These are phyloP conservation scores for Moricandia arvensis DNA, from an alignment of 345 rosid species.

Conservation along the genomic window DNA sequence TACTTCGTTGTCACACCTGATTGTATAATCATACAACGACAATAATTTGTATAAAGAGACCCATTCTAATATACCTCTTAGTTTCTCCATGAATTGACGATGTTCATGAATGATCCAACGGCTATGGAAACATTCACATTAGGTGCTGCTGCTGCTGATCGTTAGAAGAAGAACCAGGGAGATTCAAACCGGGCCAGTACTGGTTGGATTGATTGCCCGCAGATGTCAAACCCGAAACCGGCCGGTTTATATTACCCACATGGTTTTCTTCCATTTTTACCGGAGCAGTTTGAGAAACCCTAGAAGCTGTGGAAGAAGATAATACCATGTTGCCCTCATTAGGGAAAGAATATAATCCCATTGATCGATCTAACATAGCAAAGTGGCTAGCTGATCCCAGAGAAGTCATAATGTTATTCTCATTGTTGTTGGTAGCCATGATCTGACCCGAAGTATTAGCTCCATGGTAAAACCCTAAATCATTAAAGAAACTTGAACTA, in stretches of 20 bases:
- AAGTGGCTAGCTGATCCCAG: constrained; percentile 31
- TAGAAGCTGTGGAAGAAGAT: constrained; percentile 25
- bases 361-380: constrained; percentile 29
- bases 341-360: constrained; percentile 32
- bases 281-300: constrained; percentile 30
- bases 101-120: constrained; percentile 1
- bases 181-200: constrained; percentile 30
- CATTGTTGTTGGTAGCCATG: constrained; percentile 30
- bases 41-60: constrained; percentile 24
- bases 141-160: constrained; percentile 28
- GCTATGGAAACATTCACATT: constrained; percentile 25
- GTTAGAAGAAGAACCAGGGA: constrained; percentile 32
- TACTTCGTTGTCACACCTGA: constrained; percentile 24
- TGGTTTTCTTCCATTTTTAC: constrained; percentile 34
- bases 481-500: constrained; percentile 32
- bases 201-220: constrained; percentile 32
- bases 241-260: constrained; percentile 19
- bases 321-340: constrained; percentile 29
- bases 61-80: constrained; percentile 29
- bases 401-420: constrained; percentile 29
- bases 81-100: constrained; percentile 20
- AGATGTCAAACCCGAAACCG: constrained; percentile 31
- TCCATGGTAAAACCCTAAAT: constrained; percentile 32
- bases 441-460: constrained; percentile 27
- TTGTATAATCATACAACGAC: constrained; percentile 31